Evolutionary conservation across 495 filamentous ascomycete genomes (phyloP), one percentile per base, ranked within the genome.

Genomic region (Cercophora sp.): DNA sequence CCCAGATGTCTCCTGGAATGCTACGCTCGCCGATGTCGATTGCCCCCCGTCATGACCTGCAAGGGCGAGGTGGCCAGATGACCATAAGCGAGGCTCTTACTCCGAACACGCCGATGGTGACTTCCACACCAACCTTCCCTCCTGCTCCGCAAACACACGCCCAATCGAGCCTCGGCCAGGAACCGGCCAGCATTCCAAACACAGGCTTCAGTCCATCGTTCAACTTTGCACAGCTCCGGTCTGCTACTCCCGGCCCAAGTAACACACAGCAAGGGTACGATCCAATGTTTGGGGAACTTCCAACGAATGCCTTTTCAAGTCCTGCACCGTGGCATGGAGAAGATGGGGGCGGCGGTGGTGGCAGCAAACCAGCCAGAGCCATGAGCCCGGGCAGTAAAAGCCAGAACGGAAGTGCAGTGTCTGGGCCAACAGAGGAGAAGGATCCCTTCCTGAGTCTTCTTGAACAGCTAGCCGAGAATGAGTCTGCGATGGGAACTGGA

Each of bases 391-490:
- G 60, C 2, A 61, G 50, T 3, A 67, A 64, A 19, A 77, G 70
- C 52, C 65, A 69, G 20, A 65, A 67, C 9, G 67, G 65, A 2
- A 73, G 73, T 49, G 61, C 67, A 8, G 69, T 53, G 2, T 65
- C 42, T 61, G 66, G 48, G 2, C 48, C 59, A 5, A 61, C 53
- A 10, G 72, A 73, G 31, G 87, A 90, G 51, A 89, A 86, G 49
- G 88, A 92, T 61, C 88, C 88, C 2, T 92, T 92, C 58, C 60
- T 92, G 23, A 87, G 82, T 52, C 62, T 92, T 40, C 71, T 92
- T 29, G 87, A 92, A 62, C 87, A 90, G 70, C 68, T 92, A 50
- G 86, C 87, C 0, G 86, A 90, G 66, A 89, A 88, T 60, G 87
- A 89, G 61, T 75, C 81, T 20, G 55, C 61, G 4, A 59, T 64